Percentiles rank a stretch among this genome's conserved stretches.
These are phyloP conservation scores for Tephrocybe sp. DNA, from an alignment of 768 basidiomycete species.

Conservation along the genomic window DNA sequence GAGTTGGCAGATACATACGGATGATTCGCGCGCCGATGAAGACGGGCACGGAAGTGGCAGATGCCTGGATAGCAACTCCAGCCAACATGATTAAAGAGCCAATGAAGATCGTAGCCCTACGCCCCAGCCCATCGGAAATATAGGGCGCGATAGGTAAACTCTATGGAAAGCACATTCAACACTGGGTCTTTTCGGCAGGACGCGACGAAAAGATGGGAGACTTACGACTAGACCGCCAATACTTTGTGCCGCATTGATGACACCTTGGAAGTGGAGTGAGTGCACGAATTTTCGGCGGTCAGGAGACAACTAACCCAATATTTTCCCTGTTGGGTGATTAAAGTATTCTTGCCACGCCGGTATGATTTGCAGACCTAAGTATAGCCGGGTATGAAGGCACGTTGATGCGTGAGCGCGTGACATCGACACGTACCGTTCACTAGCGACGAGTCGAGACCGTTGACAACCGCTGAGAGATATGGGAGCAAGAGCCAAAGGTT, in stretches of 20 bases:
- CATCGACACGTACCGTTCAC: slow-evolving; percentile 42
- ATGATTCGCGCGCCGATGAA: slow-evolving; percentile 60
- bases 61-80: slow-evolving; percentile 58
- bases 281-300: not conserved
- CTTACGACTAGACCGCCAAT: slow-evolving; percentile 53
- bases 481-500: slow-evolving; percentile 63
- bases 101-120: slow-evolving; percentile 56
- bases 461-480: slow-evolving; percentile 62
- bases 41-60: slow-evolving; percentile 43
- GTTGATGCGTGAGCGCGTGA: not conserved
- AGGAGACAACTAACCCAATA: slow-evolving; percentile 37
- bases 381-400: slow-evolving; percentile 15
- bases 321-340: slow-evolving; percentile 47
- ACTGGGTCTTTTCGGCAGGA: not conserved
- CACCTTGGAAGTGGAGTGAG: slow-evolving; percentile 33
- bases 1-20: slow-evolving; percentile 32
- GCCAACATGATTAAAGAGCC: slow-evolving; percentile 65
- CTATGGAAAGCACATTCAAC: slow-evolving; percentile 23
- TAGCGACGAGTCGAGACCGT: slow-evolving; percentile 70
- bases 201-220: not conserved
- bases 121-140: slow-evolving; percentile 61
- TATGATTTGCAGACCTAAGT: slow-evolving; percentile 63
- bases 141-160: slow-evolving; percentile 64
- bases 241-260: slow-evolving; percentile 66
- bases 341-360: slow-evolving; percentile 64